Base-by-base conservation (phyloP, 2,329 filamentous ascomycete species). In the Aspergillus novofumigatus region DNA sequence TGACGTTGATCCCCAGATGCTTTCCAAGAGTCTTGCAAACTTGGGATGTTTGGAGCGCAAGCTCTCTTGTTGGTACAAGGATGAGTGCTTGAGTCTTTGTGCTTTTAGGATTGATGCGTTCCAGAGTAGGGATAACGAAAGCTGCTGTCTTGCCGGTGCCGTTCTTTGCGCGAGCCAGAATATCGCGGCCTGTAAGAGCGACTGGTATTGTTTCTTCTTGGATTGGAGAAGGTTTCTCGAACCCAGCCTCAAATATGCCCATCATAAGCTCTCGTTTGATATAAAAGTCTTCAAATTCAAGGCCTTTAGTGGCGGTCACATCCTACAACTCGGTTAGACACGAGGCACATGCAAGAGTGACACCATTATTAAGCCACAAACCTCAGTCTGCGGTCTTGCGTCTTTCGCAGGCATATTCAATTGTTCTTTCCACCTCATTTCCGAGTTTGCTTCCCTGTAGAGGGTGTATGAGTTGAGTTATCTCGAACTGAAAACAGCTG, bases 191-290 rank as follows among this genome's bases (percentile, higher is more conserved):
- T 50, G 93, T 96, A 56, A 99, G 83, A 52, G 94, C 94, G 64
- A 99, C 93, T 50, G 94, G 94, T 70, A 99, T 97, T 55, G 94
- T 92, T 80, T 97, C 94, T 87, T 99, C 94, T 85, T 99, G 94
- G 68, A 99, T 99, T 10, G 94, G 94, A 56, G 94, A 99, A 17
- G 94, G 94, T 79, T 96, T 97, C 76, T 99, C 94, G 76, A 97
- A 99, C 62, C 94, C 94, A 66, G 94, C 94, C 80, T 99, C 94
- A 76, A 97, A 99, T 65, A 99, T 97, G 61, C 94, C 94, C 93
- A 97, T 99, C 79, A 99, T 86, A 60, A 99, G 81, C 73, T 96
- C 91, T 72, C 94, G 85, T 81, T 96, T 96, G 67, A 99, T 88
- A 65, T 89, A 90, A 74, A 99, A 97, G 66, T 97, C 91, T 77